Conservation (phyloP, 169 alveolate genomes). For the Perkinsus marinus region DNA sequence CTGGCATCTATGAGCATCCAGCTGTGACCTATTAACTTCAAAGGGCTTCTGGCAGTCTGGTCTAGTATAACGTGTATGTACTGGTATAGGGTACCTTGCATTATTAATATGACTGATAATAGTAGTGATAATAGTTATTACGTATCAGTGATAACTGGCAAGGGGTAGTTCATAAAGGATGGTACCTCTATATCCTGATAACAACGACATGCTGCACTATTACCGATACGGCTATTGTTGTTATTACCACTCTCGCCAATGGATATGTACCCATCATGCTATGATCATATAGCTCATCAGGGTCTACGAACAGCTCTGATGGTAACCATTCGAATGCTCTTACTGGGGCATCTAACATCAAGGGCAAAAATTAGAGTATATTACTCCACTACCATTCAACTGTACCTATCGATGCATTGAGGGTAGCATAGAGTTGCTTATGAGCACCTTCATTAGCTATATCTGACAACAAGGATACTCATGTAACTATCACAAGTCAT, state of each 20-base stretch:
- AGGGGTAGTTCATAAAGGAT: neutral
- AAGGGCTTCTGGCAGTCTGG: neutral
- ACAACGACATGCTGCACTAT: neutral
- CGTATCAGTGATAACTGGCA: neutral
- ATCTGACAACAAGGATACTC: too few relatives aligned
- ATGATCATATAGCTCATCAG: neutral
- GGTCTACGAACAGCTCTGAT: neutral
- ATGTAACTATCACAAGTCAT: too few relatives aligned
- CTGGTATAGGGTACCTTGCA: neutral
- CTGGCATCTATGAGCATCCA: neutral
- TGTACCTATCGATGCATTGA: neutral
- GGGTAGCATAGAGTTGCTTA: neutral
- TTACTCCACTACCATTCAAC: too few relatives aligned
- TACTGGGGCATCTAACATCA: too few relatives aligned
- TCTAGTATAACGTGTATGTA: neutral
- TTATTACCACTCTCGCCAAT: neutral
- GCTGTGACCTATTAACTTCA: neutral
- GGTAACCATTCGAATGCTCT: neutral
- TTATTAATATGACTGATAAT: too few relatives aligned
- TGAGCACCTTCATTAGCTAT: neutral
- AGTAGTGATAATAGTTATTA: too few relatives aligned
- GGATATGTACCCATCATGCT: neutral
- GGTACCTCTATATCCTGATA: neutral
- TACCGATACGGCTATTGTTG: neutral
- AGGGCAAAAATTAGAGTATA: too few relatives aligned